phyloP scores from a whole-genome alignment of 1,284 basidiomycete genomes.

The Chalciporus sp. region DNA sequence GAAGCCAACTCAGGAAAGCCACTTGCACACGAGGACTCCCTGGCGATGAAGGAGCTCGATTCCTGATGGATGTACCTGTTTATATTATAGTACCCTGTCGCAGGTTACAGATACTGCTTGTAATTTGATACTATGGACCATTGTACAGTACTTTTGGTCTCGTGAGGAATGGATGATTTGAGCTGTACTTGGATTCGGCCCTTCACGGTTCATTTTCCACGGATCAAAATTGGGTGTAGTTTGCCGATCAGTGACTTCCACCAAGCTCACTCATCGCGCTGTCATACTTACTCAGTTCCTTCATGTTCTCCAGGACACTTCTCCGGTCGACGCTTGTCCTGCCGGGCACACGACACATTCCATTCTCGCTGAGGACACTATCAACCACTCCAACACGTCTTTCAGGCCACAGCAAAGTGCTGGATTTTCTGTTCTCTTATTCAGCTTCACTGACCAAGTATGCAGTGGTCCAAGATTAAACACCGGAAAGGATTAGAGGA shows the following conservation, averaged over 20 bases:
- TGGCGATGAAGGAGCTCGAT: slow-evolving; percentile 16
- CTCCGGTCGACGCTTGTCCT: slow-evolving; percentile 4
- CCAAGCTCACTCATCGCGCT: background rate
- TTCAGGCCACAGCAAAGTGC: slow-evolving; percentile 73
- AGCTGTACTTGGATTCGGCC: too few species aligned
- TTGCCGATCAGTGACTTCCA: background rate
- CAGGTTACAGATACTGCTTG: too few species aligned
- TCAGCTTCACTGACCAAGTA: slow-evolving; percentile 6
- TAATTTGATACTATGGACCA: background rate
- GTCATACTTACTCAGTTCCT: background rate
- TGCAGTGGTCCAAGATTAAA: slow-evolving; percentile 87
- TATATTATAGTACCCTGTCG: background rate
- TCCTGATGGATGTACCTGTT: background rate
- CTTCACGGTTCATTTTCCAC: slow-evolving; percentile 17
- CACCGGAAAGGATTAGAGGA: slow-evolving; percentile 78
- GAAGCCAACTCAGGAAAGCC: slow-evolving; percentile 39
- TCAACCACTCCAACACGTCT: slow-evolving; percentile 37
- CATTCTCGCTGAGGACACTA: slow-evolving; percentile 35
- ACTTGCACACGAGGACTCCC: slow-evolving; percentile 10
- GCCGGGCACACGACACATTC: background rate
- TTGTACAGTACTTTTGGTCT: background rate
- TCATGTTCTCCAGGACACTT: slow-evolving; percentile 16
- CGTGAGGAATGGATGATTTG: too few species aligned
- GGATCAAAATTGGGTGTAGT: background rate
- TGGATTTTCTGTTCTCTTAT: background rate